Evolutionary conservation across 257 asterid genomes (phyloP), one percentile per base, ranked within the genome.

Genomic region (Ocimum tenuiflorum): DNA sequence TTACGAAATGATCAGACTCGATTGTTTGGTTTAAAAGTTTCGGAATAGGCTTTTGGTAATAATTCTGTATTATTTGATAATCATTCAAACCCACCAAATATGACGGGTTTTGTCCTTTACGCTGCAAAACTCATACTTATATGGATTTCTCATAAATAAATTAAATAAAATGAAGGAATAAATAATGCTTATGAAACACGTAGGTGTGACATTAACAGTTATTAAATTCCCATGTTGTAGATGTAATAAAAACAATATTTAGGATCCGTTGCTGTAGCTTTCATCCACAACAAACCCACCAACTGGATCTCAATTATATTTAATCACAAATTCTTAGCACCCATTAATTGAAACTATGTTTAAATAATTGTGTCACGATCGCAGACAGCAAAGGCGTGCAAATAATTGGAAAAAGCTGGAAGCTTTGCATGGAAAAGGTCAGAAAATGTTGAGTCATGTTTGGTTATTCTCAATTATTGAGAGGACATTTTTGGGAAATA

Each of bases 331-430:
- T 14, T 24, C 33, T 43, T n/a, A 55, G 14, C 15, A 23, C 6
- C 51, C 19, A 36, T 53, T 48, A 10, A 39, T 14, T 36, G 50
- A 59, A 27, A 45, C 3, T 39, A 27, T 8, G 35, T 15, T 14
- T 36, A 2, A 31, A 43, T 4, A 42, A 33, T 69, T 49, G 77
- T 80, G 88, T 83, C 87, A 41, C 66, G 45, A 42, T 79, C 84
- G 51, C 15, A 59, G 83, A 80, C 86, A 69, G 65, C 73, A 59
- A n/a, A 63, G 69, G 75, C 59, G 68, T 31, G 60, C 72, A 73
- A 79, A 85, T 82, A 68, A 82, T 85, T 81, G 95, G 65, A 27
- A 58, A 67, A n/a, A 17, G 65, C 74, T 53, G 58, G 59, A 64
- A 41, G 54, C 47, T 69, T 61, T 72, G 54, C 60, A 77, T 39